Evolutionary conservation across 257 asterid species (phyloP).

Genomic region (Petunia axillaris): DNA sequence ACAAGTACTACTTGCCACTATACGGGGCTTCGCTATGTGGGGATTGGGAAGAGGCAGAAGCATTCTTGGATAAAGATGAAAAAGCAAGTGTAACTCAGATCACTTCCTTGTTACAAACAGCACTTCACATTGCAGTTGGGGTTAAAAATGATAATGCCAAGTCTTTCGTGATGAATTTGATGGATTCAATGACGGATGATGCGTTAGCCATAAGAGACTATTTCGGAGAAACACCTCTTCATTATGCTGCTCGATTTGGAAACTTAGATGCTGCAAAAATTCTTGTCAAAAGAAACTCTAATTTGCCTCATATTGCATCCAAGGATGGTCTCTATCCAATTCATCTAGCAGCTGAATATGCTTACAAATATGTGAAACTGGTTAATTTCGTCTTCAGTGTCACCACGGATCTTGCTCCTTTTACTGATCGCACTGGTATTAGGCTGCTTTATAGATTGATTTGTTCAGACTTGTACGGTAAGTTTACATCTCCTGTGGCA

Average conservation of each 20-base stretch:
- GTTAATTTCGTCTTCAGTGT: slow-evolving; percentile 35
- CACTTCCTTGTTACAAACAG: not conserved
- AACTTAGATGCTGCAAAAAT: slow-evolving; percentile 35
- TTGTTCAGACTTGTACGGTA: slow-evolving; percentile 45
- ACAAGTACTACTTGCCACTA: not conserved
- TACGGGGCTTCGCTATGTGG: not conserved
- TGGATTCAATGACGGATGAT: slow-evolving; percentile 35
- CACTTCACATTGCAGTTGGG: not conserved
- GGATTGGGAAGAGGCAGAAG: slow-evolving; percentile 4
- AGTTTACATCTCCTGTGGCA: slow-evolving; percentile 3
- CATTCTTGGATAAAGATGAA: not conserved
- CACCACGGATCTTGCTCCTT: slow-evolving; percentile 39
- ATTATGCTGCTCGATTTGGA: slow-evolving; percentile 36
- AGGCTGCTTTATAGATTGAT: slow-evolving; percentile 33
- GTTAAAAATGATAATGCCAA: not conserved
- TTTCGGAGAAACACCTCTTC: slow-evolving; percentile 38
- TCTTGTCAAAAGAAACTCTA: slow-evolving; percentile 33
- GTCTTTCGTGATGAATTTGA: slow-evolving; percentile 30
- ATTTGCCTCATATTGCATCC: slow-evolving; percentile 37
- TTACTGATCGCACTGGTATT: slow-evolving; percentile 34
- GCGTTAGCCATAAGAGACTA: slow-evolving; percentile 30
- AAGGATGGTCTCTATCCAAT: slow-evolving; percentile 33
- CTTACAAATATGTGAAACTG: slow-evolving; percentile 35
- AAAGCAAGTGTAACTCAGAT: not conserved
- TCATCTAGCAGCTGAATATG: slow-evolving; percentile 47